Evolutionary conservation across 2,329 filamentous ascomycete species (phyloP), one percentile per base, ranked within the genome.

Genomic region (Neoscytalidium dimidiatum): DNA sequence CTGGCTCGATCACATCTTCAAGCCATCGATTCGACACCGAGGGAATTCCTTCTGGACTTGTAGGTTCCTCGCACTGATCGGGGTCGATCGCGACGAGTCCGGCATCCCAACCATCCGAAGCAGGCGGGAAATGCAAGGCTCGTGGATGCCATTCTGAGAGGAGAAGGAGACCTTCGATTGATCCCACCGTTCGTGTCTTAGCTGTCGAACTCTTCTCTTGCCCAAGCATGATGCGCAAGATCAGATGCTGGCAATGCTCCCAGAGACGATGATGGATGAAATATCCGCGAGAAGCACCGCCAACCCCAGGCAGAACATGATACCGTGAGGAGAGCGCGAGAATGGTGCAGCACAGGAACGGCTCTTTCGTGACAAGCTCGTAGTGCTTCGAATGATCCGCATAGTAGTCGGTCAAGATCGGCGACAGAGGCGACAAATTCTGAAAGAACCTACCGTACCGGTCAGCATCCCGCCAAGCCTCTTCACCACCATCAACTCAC

Each of bases 71-170:
- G 0, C 76, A 75, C 3, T 77, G 77, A 62, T 80, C 78, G 21
- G 78, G 74, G 19, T 75, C 71, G 7, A 75, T 79, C 13, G 82
- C 72, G 46, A 84, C 78, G 4, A 85, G 70, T 63, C 84, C 82
- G n/a, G 81, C 82, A 67, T 86, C 84, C 83, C 83, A 85, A 0
- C 84, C 84, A 68, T 86, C 83, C 4, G 77, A 80, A 41, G 81
- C 81, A 0, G 83, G 84, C 0, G 83, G 83, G 28, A 85, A 82
- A 67, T 86, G 83, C 0, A 86, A 73, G 4, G 83, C 82, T 19
- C 83, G 79, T 1, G 84, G 83, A 67, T 85, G 83, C 84, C 84
- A 86, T 70, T 86, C 84, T 0, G 82, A 83, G n/a, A 86, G 78
- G 1, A 86, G 70, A 1, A 86, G 68, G 0, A 86, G 74, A 0